These are phyloP conservation scores for Nemania sp. DNA, from an alignment of 2,329 filamentous ascomycete genomes.

Conservation along the genomic window DNA sequence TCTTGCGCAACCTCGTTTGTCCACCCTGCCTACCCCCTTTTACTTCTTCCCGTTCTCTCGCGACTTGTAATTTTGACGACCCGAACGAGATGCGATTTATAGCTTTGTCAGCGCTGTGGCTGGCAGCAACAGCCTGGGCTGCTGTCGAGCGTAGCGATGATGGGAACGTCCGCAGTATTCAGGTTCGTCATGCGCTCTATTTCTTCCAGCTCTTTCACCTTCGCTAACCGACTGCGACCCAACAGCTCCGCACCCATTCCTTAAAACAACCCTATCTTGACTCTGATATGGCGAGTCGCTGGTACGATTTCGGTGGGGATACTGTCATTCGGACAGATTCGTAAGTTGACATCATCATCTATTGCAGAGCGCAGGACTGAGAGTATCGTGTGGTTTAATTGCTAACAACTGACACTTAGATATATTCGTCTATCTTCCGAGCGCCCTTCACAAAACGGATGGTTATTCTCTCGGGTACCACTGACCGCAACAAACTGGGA, in stretches of 20 bases:
- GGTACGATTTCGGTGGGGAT: constrained; percentile 99
- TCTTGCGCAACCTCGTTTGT: constrained; percentile 31
- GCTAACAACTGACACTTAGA: constrained; percentile 59
- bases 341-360: constrained; percentile 58
- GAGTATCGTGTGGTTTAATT: constrained; percentile 10
- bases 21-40: constrained; percentile 31
- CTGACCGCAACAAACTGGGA: constrained; percentile 99
- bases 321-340: constrained; percentile 81
- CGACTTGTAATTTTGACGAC: constrained; percentile 31
- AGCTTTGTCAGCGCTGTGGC: constrained; percentile 51
- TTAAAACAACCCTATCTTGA: constrained; percentile 94
- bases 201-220: constrained; percentile 2
- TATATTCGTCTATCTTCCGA: constrained; percentile 95
- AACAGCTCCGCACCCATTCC: constrained; percentile 86
- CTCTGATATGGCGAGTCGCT: constrained; percentile 96
- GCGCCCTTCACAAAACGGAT: constrained; percentile 89
- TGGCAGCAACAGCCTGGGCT: constrained; percentile 55
- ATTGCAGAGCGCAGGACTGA: constrained; percentile 6
- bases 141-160: constrained; percentile 59
- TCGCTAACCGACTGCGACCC: constrained; percentile 41
- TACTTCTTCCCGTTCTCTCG: constrained; percentile 19
- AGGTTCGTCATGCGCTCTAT: constrained; percentile 60
- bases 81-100: constrained; percentile 49
- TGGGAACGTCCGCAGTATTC: constrained; percentile 71
- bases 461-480: constrained; percentile 93